These are phyloP conservation scores for Triticum dicoccoides DNA, from an alignment of 176 grass and related monocot genomes.

Conservation along the genomic window DNA sequence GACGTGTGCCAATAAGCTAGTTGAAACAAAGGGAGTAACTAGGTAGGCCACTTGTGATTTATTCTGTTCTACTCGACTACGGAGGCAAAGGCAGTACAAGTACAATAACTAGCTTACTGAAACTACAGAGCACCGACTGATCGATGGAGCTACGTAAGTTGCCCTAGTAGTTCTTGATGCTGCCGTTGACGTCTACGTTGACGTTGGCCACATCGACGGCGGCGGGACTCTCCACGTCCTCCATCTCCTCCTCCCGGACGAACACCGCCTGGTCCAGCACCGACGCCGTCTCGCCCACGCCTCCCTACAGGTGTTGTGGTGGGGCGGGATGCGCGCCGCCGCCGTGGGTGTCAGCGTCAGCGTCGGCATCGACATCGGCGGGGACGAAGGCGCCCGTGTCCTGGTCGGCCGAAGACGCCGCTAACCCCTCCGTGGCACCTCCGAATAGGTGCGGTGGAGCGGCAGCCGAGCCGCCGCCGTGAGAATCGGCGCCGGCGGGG, in stretches of 20 bases:
- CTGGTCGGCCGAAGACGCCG: conserved; percentile 32
- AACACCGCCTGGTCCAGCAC: conserved; percentile 55
- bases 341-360: not conserved
- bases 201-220: not conserved
- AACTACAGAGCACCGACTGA: not conserved
- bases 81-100: no score
- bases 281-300: conserved; percentile 11
- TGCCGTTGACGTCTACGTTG: not conserved
- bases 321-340: not conserved
- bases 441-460: not conserved
- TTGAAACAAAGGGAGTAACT: no score
- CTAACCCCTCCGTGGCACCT: no score
- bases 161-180: not conserved
- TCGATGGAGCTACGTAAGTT: no score
- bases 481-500: not conserved
- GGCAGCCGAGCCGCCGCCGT: not conserved
- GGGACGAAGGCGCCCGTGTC: conserved; percentile 42
- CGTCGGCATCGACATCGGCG: not conserved
- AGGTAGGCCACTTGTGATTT: no score
- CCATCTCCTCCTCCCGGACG: conserved; percentile 10
- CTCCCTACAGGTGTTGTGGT: not conserved
- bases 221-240: conserved; percentile 56
- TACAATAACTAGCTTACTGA: not conserved
- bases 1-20: no score
- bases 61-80: no score